phyloP scores from a whole-genome alignment of 116 monocot species.

The Cymodocea nodosa region DNA sequence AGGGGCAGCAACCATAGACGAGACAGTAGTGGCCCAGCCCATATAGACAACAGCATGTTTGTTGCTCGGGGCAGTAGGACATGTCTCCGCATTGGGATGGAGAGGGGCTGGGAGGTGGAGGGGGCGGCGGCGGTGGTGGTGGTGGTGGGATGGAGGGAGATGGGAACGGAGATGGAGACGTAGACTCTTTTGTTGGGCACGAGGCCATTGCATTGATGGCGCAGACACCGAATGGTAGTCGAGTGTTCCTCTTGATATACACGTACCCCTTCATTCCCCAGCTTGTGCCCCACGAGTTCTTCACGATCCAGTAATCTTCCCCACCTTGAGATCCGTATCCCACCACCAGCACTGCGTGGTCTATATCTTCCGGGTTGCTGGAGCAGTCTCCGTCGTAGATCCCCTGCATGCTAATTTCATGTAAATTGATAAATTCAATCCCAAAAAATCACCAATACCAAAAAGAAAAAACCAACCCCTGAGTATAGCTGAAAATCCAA shows the following conservation, averaged over 20 bases:
- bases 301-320: conserved; percentile 34
- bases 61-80: conserved; percentile 21
- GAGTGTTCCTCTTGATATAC: conserved; percentile 17
- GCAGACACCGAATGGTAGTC: conserved; percentile 11
- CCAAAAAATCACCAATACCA: no score
- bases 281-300: conserved; percentile 25
- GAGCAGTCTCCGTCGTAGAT: no score
- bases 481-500: no score
- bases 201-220: conserved; percentile 20
- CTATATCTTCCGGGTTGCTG: conserved; percentile 32
- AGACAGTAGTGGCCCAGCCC: conserved; percentile 18
- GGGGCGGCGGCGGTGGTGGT: conserved; percentile 15
- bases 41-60: conserved; percentile 38
- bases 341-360: conserved; percentile 41
- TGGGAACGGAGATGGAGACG: no score
- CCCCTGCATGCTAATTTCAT: no score
- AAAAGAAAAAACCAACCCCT: no score
- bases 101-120: conserved; percentile 19
- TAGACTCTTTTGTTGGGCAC: conserved; percentile 6
- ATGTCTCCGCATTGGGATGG: conserved; percentile 25
- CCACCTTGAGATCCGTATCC: conserved; percentile 25
- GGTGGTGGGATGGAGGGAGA: background rate
- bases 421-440: no score
- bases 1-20: conserved; percentile 30
- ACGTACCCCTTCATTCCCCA: conserved; percentile 27